These are phyloP conservation scores for Malassezia psittaci DNA, from an alignment of 1,284 basidiomycete genomes.

Conservation along the genomic window DNA sequence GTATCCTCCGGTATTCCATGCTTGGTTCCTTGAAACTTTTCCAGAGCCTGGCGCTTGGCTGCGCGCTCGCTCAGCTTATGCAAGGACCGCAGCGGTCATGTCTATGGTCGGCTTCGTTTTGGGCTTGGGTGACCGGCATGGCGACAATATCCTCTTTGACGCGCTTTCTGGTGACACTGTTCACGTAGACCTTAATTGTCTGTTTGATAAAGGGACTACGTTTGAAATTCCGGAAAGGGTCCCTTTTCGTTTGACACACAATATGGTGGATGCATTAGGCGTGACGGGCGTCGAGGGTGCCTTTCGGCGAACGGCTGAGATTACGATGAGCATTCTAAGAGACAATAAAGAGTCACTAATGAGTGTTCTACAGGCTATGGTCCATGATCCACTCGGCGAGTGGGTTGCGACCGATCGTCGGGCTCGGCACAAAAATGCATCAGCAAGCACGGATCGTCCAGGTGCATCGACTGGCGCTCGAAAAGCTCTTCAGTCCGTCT, in stretches of 20 bases:
- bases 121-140: slow-evolving; percentile 92
- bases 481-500: slow-evolving; percentile 37
- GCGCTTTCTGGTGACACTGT: slow-evolving; percentile 78
- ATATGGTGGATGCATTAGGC: slow-evolving; percentile 83
- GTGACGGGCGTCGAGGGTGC: slow-evolving; percentile 88
- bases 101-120: slow-evolving; percentile 97
- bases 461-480: slow-evolving; percentile 27
- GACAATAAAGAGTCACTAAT: slow-evolving; percentile 88
- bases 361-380: slow-evolving; percentile 91
- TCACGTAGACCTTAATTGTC: slow-evolving; percentile 95
- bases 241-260: slow-evolving; percentile 90
- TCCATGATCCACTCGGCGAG: slow-evolving; percentile 93
- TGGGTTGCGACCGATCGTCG: slow-evolving; percentile 61
- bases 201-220: slow-evolving; percentile 84
- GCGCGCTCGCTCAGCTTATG: slow-evolving; percentile 72
- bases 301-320: slow-evolving; percentile 83
- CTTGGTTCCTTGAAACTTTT: slow-evolving; percentile 95
- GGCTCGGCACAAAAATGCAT: slow-evolving; percentile 26
- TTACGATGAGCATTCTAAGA: slow-evolving; percentile 75
- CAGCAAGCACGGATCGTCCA: neutral
- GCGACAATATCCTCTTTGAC: slow-evolving; percentile 93
- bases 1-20: slow-evolving; percentile 75
- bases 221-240: slow-evolving; percentile 86
- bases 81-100: slow-evolving; percentile 88
- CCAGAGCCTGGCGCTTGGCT: slow-evolving; percentile 95